These are phyloP conservation scores for Trypanosoma grayi DNA, from an alignment of 208 protist genomes.

Conservation along the genomic window DNA sequence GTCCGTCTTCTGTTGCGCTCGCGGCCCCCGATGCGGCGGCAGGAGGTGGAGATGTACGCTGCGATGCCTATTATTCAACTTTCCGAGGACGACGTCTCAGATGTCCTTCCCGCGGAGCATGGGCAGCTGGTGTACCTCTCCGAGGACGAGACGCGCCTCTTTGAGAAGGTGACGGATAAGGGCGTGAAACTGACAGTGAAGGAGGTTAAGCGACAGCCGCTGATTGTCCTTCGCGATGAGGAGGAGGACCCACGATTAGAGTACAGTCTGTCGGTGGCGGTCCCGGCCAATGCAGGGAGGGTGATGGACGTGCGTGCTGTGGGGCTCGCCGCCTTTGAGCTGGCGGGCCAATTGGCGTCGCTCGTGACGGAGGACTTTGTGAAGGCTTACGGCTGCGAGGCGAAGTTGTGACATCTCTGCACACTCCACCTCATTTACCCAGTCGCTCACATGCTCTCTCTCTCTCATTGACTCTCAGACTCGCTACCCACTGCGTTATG, in stretches of 20 bases:
- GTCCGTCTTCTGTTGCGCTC: slow-evolving; percentile 74
- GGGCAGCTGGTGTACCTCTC: slow-evolving; percentile 89
- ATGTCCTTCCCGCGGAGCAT: slow-evolving; percentile 80
- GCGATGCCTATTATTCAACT: slow-evolving; percentile 62
- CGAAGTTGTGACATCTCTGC: slow-evolving; percentile 11
- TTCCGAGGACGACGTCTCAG: slow-evolving; percentile 71
- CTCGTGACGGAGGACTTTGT: slow-evolving; percentile 54
- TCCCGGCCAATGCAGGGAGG: slow-evolving; percentile 58
- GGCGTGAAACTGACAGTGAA: slow-evolving; percentile 57
- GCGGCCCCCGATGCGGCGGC: slow-evolving; percentile 44
- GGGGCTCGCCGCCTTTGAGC: slow-evolving; percentile 59
- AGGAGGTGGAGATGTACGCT: slow-evolving; percentile 66
- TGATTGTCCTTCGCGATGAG: slow-evolving; percentile 85
- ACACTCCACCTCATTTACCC: too few species aligned
- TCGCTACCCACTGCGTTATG: too few species aligned
- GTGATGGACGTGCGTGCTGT: slow-evolving; percentile 66
- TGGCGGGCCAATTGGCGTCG: slow-evolving; percentile 43
- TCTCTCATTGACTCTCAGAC: too few species aligned
- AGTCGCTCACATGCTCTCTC: too few species aligned
- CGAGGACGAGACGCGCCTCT: slow-evolving; percentile 78
- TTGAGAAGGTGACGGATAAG: slow-evolving; percentile 70
- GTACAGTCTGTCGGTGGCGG: slow-evolving; percentile 58
- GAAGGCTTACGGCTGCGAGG: slow-evolving; percentile 57
- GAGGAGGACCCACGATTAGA: slow-evolving; percentile 86
- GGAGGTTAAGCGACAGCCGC: slow-evolving; percentile 78